phyloP scores from a whole-genome alignment of 257 asterid genomes.

The Solanum peruvianum region DNA sequence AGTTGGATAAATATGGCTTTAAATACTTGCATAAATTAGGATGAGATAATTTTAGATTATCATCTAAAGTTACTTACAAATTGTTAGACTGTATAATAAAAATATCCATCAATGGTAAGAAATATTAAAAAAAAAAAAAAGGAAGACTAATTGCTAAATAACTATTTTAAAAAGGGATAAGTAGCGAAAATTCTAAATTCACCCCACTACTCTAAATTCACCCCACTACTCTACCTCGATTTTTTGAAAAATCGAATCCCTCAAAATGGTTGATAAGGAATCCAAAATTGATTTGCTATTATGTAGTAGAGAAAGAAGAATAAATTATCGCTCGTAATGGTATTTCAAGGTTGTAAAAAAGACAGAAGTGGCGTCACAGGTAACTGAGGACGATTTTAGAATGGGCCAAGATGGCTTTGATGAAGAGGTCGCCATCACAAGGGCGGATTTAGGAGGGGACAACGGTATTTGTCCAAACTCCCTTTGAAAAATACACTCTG shows the following conservation, averaged over 20 bases:
- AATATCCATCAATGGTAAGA: background rate
- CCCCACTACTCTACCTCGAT: background rate
- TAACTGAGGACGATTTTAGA: background rate
- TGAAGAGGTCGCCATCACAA: background rate
- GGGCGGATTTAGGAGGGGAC: background rate
- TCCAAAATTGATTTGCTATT: background rate
- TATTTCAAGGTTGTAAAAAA: background rate
- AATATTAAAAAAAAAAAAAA: background rate
- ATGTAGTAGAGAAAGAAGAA: background rate
- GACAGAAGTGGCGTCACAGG: accelerated
- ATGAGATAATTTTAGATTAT: background rate
- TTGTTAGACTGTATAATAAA: background rate
- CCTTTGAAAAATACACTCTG: background rate
- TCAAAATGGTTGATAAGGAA: background rate
- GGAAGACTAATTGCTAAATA: background rate
- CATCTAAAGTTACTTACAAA: background rate
- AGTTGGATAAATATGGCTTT: background rate
- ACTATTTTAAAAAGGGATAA: background rate
- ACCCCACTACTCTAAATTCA: background rate
- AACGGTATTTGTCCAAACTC: background rate
- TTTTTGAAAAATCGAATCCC: background rate
- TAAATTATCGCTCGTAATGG: background rate
- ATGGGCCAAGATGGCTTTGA: too few relatives aligned
- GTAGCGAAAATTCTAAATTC: too few relatives aligned
- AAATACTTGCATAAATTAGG: background rate